phyloP scores from a whole-genome alignment of 2,329 filamentous ascomycete species.

The Aureobasidium lini region DNA sequence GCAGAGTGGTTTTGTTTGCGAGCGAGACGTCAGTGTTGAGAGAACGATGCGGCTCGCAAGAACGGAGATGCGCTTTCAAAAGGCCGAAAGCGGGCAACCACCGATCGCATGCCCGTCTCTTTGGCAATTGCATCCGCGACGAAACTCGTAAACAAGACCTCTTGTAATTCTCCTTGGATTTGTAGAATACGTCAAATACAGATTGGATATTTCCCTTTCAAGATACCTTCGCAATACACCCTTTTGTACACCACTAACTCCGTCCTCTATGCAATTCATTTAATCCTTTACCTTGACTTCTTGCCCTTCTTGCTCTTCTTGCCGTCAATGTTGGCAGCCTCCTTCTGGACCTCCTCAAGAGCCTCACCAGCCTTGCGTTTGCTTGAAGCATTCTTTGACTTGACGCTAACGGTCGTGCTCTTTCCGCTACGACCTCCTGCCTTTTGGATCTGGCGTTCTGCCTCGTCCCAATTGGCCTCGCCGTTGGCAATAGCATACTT shows the following conservation, averaged over 20 bases:
- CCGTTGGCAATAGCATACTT: conserved; percentile 50
- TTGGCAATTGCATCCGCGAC: no score
- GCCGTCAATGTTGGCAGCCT: conserved; percentile 23
- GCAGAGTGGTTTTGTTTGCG: background rate
- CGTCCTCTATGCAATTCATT: conserved; percentile 2
- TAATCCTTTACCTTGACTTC: conserved; percentile 17
- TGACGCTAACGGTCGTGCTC: conserved; percentile 65
- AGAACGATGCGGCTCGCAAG: background rate
- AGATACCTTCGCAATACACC: background rate
- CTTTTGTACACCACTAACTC: conserved; percentile 8
- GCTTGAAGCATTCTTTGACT: conserved; percentile 24
- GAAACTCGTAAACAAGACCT: no score
- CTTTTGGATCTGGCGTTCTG: conserved; percentile 64
- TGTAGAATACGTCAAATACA: background rate
- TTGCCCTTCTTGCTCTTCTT: conserved; percentile 27
- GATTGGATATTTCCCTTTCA: background rate
- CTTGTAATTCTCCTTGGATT: background rate
- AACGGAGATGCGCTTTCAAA: background rate
- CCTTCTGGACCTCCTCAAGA: conserved; percentile 28
- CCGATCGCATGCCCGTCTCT: background rate
- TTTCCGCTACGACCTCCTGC: conserved; percentile 34
- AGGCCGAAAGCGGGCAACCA: background rate
- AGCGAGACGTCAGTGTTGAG: background rate
- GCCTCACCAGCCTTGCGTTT: conserved; percentile 32
- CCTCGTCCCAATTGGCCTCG: conserved; percentile 48